These are phyloP conservation scores for Diaporthe sp. DNA, from an alignment of 2,329 filamentous ascomycete genomes.

Conservation along the genomic window DNA sequence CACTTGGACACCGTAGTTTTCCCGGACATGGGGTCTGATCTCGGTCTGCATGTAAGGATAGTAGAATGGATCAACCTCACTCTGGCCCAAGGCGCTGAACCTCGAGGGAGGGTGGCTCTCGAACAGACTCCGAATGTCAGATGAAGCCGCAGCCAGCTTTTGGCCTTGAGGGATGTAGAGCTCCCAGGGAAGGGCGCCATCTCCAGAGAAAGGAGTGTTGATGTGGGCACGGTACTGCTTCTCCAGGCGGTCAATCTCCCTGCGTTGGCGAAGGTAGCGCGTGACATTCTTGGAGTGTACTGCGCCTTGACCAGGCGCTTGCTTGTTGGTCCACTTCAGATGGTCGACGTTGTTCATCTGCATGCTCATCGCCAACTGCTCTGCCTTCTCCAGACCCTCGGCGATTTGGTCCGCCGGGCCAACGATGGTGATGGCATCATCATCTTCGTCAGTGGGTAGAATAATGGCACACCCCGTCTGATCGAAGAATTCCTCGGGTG, in stretches of 20 bases:
- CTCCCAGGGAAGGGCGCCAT: constrained; percentile 85
- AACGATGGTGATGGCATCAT: constrained; percentile 87
- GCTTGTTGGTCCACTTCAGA: constrained; percentile 57
- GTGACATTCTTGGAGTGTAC: constrained; percentile 88
- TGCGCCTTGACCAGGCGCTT: constrained; percentile 79
- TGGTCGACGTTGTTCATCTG: constrained; percentile 89
- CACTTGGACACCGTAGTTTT: constrained; percentile 79
- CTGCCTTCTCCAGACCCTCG: constrained; percentile 83
- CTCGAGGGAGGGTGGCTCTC: constrained; percentile 81
- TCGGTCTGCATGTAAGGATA: constrained; percentile 79
- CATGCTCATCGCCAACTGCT: constrained; percentile 91
- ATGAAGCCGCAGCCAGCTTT: constrained; percentile 82
- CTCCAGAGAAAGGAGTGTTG: constrained; percentile 79
- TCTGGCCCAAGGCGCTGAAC: constrained; percentile 67
- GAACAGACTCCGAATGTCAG: constrained; percentile 81
- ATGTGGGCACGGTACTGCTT: constrained; percentile 87
- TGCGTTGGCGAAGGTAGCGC: constrained; percentile 86
- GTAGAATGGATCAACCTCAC: constrained; percentile 81
- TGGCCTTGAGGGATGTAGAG: constrained; percentile 90
- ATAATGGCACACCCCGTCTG: constrained; percentile 93
- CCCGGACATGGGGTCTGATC: constrained; percentile 73
- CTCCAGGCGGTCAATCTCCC: constrained; percentile 87
- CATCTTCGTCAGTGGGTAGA: constrained; percentile 82
- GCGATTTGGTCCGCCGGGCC: constrained; percentile 83
- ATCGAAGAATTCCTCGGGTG: constrained; percentile 87